phyloP scores from a whole-genome alignment of 2,329 filamentous ascomycete species.

The Leptographium radiaticola region DNA sequence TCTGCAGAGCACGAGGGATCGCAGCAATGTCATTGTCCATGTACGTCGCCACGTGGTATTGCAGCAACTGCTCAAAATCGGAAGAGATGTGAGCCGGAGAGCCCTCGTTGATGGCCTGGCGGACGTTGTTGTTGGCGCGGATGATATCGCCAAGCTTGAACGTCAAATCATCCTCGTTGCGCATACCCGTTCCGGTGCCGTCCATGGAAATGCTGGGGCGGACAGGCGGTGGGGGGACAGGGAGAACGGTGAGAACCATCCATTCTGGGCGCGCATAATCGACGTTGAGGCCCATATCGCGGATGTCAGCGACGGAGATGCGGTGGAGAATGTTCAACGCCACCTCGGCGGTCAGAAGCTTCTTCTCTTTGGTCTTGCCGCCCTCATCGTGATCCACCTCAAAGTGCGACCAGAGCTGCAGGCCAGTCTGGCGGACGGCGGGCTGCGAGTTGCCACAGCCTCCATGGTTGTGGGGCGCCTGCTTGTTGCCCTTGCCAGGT shows the following conservation, averaged over 20 bases:
- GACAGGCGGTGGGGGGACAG: conserved; percentile 89
- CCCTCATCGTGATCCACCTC: conserved; percentile 71
- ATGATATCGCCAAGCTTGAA: conserved; percentile 99
- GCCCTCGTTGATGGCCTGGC: conserved; percentile 80
- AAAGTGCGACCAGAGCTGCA: conserved; percentile 66
- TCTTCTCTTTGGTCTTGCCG: conserved; percentile 61
- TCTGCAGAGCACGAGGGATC: conserved; percentile 86
- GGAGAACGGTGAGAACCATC: conserved; percentile 93
- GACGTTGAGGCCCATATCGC: conserved; percentile 79
- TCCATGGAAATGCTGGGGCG: conserved; percentile 96
- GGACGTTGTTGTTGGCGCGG: conserved; percentile 89
- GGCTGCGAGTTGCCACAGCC: conserved; percentile 91
- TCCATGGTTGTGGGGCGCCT: conserved; percentile 52
- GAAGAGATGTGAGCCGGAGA: conserved; percentile 81
- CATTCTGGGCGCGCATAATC: conserved; percentile 95
- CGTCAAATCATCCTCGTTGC: conserved; percentile 96
- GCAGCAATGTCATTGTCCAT: conserved; percentile 99
- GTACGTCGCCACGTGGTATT: conserved; percentile 97
- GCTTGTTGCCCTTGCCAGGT: conserved; percentile 36
- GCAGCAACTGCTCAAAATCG: conserved; percentile 83
- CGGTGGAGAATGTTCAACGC: conserved; percentile 77
- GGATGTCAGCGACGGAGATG: conserved; percentile 69
- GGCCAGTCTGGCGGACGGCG: conserved; percentile 71
- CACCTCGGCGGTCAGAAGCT: conserved; percentile 68
- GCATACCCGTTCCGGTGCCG: conserved; percentile 79